phyloP scores from a whole-genome alignment of 2,329 filamentous ascomycete genomes.

The Phialophora verrucosa region DNA sequence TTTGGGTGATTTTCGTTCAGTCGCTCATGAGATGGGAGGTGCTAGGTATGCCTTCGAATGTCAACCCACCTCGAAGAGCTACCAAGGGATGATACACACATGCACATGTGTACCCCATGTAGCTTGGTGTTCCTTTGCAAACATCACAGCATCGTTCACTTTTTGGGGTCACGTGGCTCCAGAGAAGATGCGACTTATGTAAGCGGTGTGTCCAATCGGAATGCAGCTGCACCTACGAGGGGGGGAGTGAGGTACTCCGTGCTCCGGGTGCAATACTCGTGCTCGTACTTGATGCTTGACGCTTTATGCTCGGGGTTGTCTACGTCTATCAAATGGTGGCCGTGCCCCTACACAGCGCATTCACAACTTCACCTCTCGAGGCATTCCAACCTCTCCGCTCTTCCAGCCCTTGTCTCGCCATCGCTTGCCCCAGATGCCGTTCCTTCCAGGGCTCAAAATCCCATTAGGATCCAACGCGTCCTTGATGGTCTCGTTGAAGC shows the following conservation, averaged over 20 bases:
- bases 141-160: neutral
- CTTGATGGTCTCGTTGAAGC: slow-evolving; percentile 55
- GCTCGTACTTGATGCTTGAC: neutral
- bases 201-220: neutral
- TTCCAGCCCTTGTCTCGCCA: slow-evolving; percentile 19
- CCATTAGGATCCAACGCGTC: slow-evolving; percentile 57
- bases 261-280: too few relatives aligned
- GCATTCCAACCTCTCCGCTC: slow-evolving; percentile 7
- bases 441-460: slow-evolving; percentile 55
- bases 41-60: neutral
- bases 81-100: neutral
- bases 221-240: neutral
- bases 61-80: neutral
- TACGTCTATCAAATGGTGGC: neutral
- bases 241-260: too few relatives aligned
- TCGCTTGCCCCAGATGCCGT: slow-evolving; percentile 50
- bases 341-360: neutral
- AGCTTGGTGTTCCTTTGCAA: neutral
- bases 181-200: neutral
- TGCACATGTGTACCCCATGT: neutral
- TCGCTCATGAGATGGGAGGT: neutral
- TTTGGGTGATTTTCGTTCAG: neutral
- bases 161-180: neutral
- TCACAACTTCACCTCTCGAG: slow-evolving; percentile 7
- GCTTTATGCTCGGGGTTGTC: neutral